Conservation (phyloP, 1,284 basidiomycete genomes). For the Trichosporon coremiiforme region DNA sequence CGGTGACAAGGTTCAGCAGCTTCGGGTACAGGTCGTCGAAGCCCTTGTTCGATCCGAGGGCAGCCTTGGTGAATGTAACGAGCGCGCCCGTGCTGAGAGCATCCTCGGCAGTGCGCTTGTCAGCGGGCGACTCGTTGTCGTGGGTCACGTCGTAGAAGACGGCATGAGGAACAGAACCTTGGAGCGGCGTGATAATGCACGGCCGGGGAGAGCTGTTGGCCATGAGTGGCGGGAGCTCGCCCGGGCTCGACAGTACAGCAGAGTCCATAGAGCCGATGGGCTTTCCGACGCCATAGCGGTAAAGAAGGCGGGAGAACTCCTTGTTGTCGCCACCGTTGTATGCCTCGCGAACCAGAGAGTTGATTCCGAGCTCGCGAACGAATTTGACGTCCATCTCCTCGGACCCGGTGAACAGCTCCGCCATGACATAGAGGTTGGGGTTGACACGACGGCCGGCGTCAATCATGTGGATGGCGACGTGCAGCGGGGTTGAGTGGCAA, state of each 20-base stretch:
- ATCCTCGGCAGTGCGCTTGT: constrained; percentile 89
- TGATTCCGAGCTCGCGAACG: constrained; percentile 85
- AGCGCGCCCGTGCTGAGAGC: constrained; percentile 87
- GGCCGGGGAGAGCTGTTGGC: constrained; percentile 73
- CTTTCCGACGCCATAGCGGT: constrained; percentile 84
- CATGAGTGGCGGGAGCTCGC: constrained; percentile 70
- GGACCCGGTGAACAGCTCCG: constrained; percentile 94
- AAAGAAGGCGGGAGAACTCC: constrained; percentile 79
- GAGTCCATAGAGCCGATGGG: constrained; percentile 80
- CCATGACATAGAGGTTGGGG: constrained; percentile 91
- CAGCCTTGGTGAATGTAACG: constrained; percentile 80
- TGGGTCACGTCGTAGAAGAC: constrained; percentile 92
- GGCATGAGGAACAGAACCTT: constrained; percentile 84
- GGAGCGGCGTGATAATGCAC: constrained; percentile 73
- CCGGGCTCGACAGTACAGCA: constrained; percentile 73
- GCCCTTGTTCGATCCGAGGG: constrained; percentile 88
- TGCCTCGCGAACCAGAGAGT: constrained; percentile 86
- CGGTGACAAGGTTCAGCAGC: constrained; percentile 78
- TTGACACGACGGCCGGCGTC: constrained; percentile 86
- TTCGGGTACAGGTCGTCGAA: constrained; percentile 97
- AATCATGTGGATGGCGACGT: constrained; percentile 87
- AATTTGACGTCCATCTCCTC: constrained; percentile 91
- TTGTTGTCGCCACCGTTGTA: constrained; percentile 87
- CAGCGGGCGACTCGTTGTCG: constrained; percentile 86
- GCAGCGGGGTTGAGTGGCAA: constrained; percentile 93